Conservation (phyloP, 352 stramenopile genomes). For the Lagenidium sp. region DNA sequence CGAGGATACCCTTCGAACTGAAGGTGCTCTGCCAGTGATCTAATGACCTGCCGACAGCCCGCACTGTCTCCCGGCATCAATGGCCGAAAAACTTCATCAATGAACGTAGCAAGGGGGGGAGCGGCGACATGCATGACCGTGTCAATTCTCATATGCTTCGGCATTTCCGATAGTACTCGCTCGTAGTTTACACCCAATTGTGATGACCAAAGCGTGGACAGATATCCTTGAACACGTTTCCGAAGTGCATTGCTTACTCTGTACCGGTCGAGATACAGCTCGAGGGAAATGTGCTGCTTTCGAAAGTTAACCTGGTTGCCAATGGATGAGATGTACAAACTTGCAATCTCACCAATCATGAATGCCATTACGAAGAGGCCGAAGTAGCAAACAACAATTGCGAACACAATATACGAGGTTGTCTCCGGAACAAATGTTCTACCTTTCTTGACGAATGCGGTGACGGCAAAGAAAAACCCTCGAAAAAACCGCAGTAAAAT, state of each 20-base stretch:
- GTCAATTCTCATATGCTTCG: constrained; percentile 28
- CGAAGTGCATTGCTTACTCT: constrained; percentile 28
- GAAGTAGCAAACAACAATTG: constrained; percentile 41
- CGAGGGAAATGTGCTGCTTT: constrained; percentile 48
- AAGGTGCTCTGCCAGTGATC: constrained; percentile 17
- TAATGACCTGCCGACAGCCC: constrained; percentile 3
- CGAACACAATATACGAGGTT: constrained; percentile 28
- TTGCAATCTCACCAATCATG: constrained; percentile 63
- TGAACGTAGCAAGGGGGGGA: constrained; percentile 21
- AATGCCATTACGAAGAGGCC: constrained; percentile 50
- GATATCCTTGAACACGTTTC: constrained; percentile 31
- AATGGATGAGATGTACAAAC: constrained; percentile 59
- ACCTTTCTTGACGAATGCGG: constrained; percentile 53
- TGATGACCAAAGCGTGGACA: constrained; percentile 48
- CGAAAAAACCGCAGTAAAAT: constrained; percentile 26
- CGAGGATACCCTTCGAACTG: constrained; percentile 41
- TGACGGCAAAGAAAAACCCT: constrained; percentile 40
- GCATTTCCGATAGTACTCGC: constrained; percentile 33
- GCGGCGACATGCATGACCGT: constrained; percentile 38
- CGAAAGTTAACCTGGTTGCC: constrained; percentile 53
- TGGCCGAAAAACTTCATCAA: constrained; percentile 18
- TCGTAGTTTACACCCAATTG: constrained; percentile 47
- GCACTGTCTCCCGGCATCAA: constrained; percentile 13
- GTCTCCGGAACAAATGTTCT: constrained; percentile 18
- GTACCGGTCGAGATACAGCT: constrained; percentile 37